phyloP scores from a whole-genome alignment of 352 stramenopile species.

The Pythium aquatile region DNA sequence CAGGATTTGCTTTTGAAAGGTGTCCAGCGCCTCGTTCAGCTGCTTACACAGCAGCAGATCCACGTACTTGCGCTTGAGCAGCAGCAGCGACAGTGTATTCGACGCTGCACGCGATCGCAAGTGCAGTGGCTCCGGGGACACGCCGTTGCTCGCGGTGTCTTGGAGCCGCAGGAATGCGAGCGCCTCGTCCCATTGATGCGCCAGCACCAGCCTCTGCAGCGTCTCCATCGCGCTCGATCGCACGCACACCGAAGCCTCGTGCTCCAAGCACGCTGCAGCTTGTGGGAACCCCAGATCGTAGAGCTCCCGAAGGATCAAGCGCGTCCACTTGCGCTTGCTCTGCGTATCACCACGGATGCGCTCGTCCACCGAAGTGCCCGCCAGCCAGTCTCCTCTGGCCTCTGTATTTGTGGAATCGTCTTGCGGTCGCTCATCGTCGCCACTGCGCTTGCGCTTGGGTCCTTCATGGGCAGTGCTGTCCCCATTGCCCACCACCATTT shows the following conservation, averaged over 20 bases:
- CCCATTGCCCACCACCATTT: not conserved
- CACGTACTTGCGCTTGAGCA: conserved; percentile 72
- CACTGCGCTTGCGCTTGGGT: conserved; percentile 28
- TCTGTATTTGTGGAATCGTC: not conserved
- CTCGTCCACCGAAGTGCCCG: not conserved
- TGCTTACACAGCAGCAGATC: conserved; percentile 44
- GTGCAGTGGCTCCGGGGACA: conserved; percentile 7
- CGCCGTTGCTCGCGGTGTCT: not conserved
- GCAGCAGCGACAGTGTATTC: conserved; percentile 43
- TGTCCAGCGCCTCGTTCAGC: conserved; percentile 39
- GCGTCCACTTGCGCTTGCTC: conserved; percentile 59
- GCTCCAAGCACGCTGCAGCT: conserved; percentile 48
- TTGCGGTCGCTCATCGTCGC: not conserved
- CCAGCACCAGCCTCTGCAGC: conserved; percentile 41
- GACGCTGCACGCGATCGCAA: conserved; percentile 50
- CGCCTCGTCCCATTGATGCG: conserved; percentile 54
- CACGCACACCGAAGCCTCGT: conserved; percentile 55
- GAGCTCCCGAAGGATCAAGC: conserved; percentile 69
- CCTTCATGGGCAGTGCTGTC: conserved; percentile 3
- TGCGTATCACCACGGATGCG: conserved; percentile 19
- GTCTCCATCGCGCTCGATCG: conserved; percentile 52
- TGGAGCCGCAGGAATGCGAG: conserved; percentile 35
- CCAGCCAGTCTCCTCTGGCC: not conserved
- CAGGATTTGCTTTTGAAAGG: conserved; percentile 72
- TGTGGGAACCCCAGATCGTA: conserved; percentile 62